Conservation (phyloP, 2,329 filamentous ascomycete species). For the Diaporthe australafricana region DNA sequence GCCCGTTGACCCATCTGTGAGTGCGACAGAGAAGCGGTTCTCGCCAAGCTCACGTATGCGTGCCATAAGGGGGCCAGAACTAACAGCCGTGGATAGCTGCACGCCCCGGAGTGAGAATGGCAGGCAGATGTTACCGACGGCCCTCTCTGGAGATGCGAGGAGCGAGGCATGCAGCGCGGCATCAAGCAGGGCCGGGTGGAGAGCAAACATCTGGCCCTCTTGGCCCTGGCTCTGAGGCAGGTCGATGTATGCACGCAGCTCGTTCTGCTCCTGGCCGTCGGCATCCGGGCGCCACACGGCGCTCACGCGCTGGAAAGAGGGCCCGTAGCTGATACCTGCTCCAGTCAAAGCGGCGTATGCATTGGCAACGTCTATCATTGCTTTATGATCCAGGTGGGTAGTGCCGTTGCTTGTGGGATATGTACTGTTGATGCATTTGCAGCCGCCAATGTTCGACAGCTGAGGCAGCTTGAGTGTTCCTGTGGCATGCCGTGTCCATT, state of each 20-base stretch:
- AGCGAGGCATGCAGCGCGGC: background rate
- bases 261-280: background rate
- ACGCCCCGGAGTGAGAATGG: constrained; percentile 9
- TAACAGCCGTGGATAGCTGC: background rate
- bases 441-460: too few relatives aligned
- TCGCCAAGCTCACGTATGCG: background rate
- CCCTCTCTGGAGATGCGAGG: background rate
- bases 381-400: fast-evolving
- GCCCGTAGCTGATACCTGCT: background rate
- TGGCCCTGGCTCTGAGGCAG: background rate
- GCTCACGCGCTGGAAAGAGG: background rate
- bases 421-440: too few relatives aligned
- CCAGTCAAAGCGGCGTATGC: background rate
- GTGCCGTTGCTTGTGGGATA: fast-evolving
- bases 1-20: background rate
- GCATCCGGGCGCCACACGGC: background rate
- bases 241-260: background rate
- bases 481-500: constrained; percentile 12
- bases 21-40: background rate
- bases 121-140: background rate
- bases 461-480: background rate
- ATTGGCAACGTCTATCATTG: background rate
- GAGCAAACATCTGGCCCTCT: background rate
- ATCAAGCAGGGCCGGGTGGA: constrained; percentile 9
- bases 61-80: background rate